Evolutionary conservation across 257 asterid species (phyloP).

Genomic region (Agastache rugosa): DNA sequence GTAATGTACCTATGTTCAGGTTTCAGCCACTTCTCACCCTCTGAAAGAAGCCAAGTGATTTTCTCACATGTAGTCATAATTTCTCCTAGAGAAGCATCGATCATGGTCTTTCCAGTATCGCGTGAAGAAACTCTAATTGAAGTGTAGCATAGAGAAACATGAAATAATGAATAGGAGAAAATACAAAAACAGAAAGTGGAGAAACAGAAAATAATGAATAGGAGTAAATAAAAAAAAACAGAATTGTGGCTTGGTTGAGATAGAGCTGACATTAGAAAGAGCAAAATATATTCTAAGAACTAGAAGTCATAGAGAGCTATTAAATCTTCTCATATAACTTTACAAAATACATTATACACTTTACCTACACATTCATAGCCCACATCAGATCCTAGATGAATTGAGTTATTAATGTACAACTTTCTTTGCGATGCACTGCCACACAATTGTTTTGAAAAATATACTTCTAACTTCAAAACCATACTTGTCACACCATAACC

Average conservation of each 20-base stretch:
- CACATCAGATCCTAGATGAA: conserved; percentile 22
- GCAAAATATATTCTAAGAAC: conserved; percentile 14
- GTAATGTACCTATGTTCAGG: conserved; percentile 80
- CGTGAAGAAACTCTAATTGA: conserved; percentile 85
- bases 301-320: conserved; percentile 27
- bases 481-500: conserved; percentile 5
- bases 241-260: conserved; percentile 21
- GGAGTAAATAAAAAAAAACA: conserved; percentile 12
- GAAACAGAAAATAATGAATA: conserved; percentile 15
- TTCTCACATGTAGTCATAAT: conserved; percentile 99
- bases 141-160: conserved; percentile 27
- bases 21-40: conserved; percentile 97
- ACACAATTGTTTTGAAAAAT: not conserved
- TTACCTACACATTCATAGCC: conserved; percentile 18
- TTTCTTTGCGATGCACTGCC: not conserved
- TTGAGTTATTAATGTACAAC: not conserved
- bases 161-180: conserved; percentile 14
- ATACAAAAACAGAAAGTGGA: conserved; percentile 16
- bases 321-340: not conserved
- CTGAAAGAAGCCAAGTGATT: conserved; percentile 95
- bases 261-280: conserved; percentile 31
- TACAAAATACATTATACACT: not conserved
- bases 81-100: conserved; percentile 98
- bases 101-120: conserved; percentile 99
- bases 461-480: conserved; percentile 2